A percentile compares a stretch with the other conserved stretches of the same genome.
Conservation (phyloP, 768 basidiomycete genomes). For the Cyclocybe cylindracea region DNA sequence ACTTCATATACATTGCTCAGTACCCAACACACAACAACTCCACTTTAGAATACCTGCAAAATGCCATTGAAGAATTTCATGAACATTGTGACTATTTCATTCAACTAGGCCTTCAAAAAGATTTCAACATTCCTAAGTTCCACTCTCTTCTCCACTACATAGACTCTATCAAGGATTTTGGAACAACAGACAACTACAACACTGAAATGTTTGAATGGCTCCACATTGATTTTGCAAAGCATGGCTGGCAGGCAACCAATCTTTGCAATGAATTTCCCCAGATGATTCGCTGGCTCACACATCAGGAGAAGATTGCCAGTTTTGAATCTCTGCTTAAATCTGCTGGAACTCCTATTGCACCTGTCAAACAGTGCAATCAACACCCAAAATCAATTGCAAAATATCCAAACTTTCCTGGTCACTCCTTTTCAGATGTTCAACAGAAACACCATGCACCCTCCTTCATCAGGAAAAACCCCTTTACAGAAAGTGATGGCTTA, state of each 20-base stretch:
- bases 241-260: conserved; percentile 27
- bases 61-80: conserved; percentile 16
- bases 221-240: conserved; percentile 40
- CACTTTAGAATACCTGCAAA: conserved; percentile 17
- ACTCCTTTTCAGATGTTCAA: conserved; percentile 9
- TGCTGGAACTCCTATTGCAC: not conserved
- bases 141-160: conserved; percentile 20
- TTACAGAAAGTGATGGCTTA: too few relatives aligned
- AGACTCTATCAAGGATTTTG: conserved; percentile 24
- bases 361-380: not conserved
- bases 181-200: conserved; percentile 30
- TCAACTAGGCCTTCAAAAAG: conserved; percentile 14
- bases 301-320: conserved; percentile 26
- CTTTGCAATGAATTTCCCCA: conserved; percentile 28
- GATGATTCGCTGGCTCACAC: conserved; percentile 36
- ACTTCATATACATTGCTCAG: conserved; percentile 32
- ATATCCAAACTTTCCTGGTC: conserved; percentile 13
- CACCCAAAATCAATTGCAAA: conserved; percentile 12
- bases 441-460: conserved; percentile 11
- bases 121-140: conserved; percentile 34
- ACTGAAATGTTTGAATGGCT: conserved; percentile 32
- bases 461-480: too few relatives aligned
- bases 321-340: not conserved
- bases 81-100: conserved; percentile 15
- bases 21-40: conserved; percentile 19